Base-by-base conservation (phyloP, 2,329 filamentous ascomycete species). In the Cladobotryum mycophilum region DNA sequence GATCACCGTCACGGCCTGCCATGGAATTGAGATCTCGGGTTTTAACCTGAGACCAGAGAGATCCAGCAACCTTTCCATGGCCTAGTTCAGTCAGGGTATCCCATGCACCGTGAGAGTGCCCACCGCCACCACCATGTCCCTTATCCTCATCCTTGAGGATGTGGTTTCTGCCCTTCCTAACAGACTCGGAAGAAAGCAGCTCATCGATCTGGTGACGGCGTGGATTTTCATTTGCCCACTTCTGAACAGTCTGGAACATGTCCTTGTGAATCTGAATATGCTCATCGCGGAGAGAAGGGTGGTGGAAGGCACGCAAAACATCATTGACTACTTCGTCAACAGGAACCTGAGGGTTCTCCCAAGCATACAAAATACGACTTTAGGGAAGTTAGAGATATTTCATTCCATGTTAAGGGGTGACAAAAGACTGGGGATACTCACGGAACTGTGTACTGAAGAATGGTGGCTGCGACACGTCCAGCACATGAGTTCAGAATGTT, bases 381-480 rank as follows among this genome's bases (percentile, higher is more conserved):
- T 18, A 8, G 18, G 5, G 14, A 38, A 3, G 3, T 18, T 18
- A 17, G 20, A 38, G n/a, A 46, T 18, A 36, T 46, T 20, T 18
- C 13, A 37, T 5, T 0, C 8, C 6, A 18, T 2, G 8, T 36
- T 33, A 17, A 9, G 17, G 33, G n/a, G 40, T 33, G n/a, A 7
- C 15, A 13, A 15, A 11, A 6, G 11, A 17, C 6, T 20, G 12
- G 14, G 3, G 4, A 35, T 37, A 73, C 78, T 71, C 71, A 83
- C 76, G 92, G 92, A 1, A 90, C 88, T 33, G 87, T 82, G 61
- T 95, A 97, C 73, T 95, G 84, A 20, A 97, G 71, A 52, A 96
- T 86, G 0, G 82, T 84, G 5, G 84, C 74, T 7, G 87, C 86
- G 13, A 91, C 79, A 40, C 82, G 76, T 5, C 88, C 86, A n/a